A percentile compares a stretch with the other conserved stretches of the same genome.
Conservation (phyloP, 306 rosid genomes). For the Dryas octopetala region DNA sequence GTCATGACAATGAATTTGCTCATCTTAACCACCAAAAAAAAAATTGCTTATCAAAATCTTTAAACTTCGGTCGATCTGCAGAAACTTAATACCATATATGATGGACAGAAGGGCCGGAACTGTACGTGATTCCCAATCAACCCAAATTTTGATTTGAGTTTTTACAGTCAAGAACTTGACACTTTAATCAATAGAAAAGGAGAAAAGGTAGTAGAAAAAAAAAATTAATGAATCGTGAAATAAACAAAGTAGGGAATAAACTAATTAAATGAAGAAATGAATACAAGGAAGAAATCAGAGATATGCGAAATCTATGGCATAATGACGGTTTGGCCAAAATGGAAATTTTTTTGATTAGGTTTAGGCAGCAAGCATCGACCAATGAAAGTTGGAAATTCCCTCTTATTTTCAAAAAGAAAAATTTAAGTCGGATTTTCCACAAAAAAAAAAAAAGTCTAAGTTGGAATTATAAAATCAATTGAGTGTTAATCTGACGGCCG, state of each 20-base stretch:
- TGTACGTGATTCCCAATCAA: no score
- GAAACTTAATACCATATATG: no score
- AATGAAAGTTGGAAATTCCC: not conserved
- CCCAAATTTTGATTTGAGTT: not conserved
- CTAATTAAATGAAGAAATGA: not conserved
- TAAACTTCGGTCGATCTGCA: no score
- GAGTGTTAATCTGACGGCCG: no score
- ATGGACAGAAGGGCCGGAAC: no score
- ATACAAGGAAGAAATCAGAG: not conserved
- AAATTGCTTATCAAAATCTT: no score
- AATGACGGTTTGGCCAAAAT: not conserved
- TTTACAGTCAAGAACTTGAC: not conserved
- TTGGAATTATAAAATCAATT: not conserved
- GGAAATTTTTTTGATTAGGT: not conserved
- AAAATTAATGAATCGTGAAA: not conserved
- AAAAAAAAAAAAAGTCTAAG: not conserved
- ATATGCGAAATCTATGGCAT: slow-evolving; percentile 9
- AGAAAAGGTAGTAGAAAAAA: not conserved
- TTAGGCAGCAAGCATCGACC: not conserved
- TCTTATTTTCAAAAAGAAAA: not conserved
- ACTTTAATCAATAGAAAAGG: not conserved
- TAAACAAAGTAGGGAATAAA: not conserved
- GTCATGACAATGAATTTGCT: no score
- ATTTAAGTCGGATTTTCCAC: not conserved
- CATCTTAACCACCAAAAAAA: no score